Evolutionary conservation across 441 rosid genomes (phyloP), one percentile per base, ranked within the genome.

Genomic region (Brassica balearica): DNA sequence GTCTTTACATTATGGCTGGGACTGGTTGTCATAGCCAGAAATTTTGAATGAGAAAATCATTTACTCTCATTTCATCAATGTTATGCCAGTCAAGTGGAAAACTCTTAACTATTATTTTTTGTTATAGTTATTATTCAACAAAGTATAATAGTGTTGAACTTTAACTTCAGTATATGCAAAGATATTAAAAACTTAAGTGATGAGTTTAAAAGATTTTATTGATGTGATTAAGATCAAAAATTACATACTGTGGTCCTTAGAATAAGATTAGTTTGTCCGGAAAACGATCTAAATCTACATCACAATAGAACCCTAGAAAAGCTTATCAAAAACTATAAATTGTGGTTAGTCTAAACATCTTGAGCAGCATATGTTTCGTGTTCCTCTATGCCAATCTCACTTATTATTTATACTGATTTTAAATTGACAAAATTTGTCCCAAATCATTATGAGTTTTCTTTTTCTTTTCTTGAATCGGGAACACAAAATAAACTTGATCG

Each of bases 1-100:
- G 34, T 29, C 34, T 29, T 29, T 29, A 29, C 51, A 12, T 46
- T n/a, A 48, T 48, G 56, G 20, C 59, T 53, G 19, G 58, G 58
- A 51, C 19, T 51, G 58, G 58, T 51, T 53, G 22, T 53, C 59
- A 53, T 53, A 53, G 59, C 20, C 59, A 15, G 20, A 53, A 53
- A 15, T 6, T 53, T 53, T 15, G 59, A 53, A 53, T 14, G 19
- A 53, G 59, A 53, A 53, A 53, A 53, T 15, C 8, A 53, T 15
- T 6, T 6, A 53, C 59, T 53, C 20, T 53, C 20, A 2, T 53
- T 14, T 53, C 20, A 15, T 53, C 19, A n/a, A 12, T 5, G 36
- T 41, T 41, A 8, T 25, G 27, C 27, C 27, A 25, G 27, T 25
- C 27, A 25, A 25, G 4, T 25, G 27, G 27, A 25, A 25, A 25